Evolutionary conservation across 1,284 basidiomycete genomes (phyloP).

Genomic region (Apiotrichum siamense): DNA sequence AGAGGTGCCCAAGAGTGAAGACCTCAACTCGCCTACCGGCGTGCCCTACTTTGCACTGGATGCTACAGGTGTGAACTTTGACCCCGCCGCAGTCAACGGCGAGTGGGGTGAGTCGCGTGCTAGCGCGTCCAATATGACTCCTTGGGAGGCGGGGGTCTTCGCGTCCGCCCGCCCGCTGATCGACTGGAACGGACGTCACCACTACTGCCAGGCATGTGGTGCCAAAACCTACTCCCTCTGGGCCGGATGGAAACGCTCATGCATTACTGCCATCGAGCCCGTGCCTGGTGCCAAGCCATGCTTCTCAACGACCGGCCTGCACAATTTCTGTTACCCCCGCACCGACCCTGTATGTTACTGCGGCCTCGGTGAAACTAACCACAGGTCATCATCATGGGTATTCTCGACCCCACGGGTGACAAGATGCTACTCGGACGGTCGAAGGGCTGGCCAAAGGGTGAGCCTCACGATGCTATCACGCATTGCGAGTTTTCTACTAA

Average conservation of each 20-base stretch:
- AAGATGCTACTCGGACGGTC: constrained; percentile 80
- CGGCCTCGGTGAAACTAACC: background rate
- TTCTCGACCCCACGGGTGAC: constrained; percentile 68
- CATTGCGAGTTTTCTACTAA: no score
- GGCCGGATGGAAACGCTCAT: constrained; percentile 92
- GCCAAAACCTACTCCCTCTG: constrained; percentile 76
- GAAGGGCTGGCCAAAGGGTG: constrained; percentile 47
- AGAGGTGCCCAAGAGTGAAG: constrained; percentile 53
- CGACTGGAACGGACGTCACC: constrained; percentile 85
- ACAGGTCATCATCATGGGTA: constrained; percentile 83
- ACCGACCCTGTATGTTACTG: constrained; percentile 58
- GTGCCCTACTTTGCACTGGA: constrained; percentile 75
- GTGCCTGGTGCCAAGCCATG: constrained; percentile 29
- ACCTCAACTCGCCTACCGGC: constrained; percentile 61
- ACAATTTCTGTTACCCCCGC: constrained; percentile 83
- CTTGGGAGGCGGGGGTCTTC: constrained; percentile 62
- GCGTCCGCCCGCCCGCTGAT: constrained; percentile 70
- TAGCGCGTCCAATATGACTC: constrained; percentile 50
- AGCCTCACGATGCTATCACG: no score
- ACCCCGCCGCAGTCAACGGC: constrained; percentile 35
- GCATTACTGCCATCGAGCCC: constrained; percentile 55
- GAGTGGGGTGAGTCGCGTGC: constrained; percentile 65
- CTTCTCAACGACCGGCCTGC: constrained; percentile 62
- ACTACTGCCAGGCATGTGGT: constrained; percentile 88
- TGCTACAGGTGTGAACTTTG: constrained; percentile 52